Evolutionary conservation across 305 asterid genomes (phyloP).

Genomic region (Fraxinus platypoda): DNA sequence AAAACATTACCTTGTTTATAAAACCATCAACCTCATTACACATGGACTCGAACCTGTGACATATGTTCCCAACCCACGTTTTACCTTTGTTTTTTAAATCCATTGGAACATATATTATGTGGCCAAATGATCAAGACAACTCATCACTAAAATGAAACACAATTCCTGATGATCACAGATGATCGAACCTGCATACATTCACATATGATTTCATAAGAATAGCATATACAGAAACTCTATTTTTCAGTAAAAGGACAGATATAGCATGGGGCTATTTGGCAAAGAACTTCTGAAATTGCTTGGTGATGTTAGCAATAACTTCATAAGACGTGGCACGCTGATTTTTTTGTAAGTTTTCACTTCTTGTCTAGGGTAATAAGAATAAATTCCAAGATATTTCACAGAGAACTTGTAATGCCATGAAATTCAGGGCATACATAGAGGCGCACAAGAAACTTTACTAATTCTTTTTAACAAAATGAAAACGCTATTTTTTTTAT

Average conservation of each 20-base stretch:
- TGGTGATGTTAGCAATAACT: background rate
- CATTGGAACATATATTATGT: conserved; percentile 22
- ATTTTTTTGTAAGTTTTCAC: background rate
- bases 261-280: too few relatives aligned
- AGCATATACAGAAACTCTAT: background rate
- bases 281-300: too few relatives aligned
- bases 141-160: conserved; percentile 9
- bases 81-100: conserved; percentile 23
- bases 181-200: conserved; percentile 25
- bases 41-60: conserved; percentile 37
- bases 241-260: background rate
- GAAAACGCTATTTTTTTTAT: background rate
- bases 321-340: background rate
- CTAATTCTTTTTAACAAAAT: background rate
- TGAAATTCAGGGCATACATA: background rate
- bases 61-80: conserved; percentile 40
- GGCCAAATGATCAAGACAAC: conserved; percentile 20
- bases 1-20: conserved; percentile 34
- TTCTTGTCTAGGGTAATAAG: background rate
- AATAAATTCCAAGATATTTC: background rate
- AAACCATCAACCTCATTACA: conserved; percentile 42
- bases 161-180: conserved; percentile 4
- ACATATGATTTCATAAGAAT: conserved; percentile 4
- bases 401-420: background rate
- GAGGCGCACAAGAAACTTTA: background rate